A percentile compares a stretch with the other conserved stretches of the same genome.
Conservation (phyloP, 2,329 filamentous ascomycete genomes). For the Phialophora tarda region DNA sequence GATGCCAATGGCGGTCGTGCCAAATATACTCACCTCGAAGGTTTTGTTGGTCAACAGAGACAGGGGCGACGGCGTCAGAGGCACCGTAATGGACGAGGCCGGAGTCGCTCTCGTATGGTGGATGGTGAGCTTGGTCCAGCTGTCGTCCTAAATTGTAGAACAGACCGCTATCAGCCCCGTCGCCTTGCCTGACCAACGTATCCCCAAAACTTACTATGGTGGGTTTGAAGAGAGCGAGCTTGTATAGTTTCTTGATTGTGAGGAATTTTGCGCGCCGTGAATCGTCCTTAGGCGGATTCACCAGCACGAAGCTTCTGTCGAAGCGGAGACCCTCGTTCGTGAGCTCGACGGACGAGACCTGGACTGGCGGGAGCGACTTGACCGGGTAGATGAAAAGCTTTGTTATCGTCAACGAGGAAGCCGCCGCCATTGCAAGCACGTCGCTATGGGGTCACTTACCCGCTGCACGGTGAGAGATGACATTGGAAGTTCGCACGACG, state of each 20-base stretch:
- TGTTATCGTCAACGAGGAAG: conserved; percentile 1
- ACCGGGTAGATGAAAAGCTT: conserved; percentile 39
- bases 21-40: conserved; percentile 38
- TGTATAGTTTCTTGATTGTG: conserved; percentile 38
- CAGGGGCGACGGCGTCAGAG: conserved; percentile 36
- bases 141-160: conserved; percentile 27
- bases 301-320: conserved; percentile 37
- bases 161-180: background rate
- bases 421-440: conserved; percentile 1
- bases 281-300: conserved; percentile 35
- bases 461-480: conserved; percentile 31
- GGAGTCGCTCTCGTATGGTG: conserved; percentile 29
- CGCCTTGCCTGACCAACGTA: background rate
- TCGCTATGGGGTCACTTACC: conserved; percentile 22
- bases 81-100: conserved; percentile 33
- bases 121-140: conserved; percentile 39
- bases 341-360: conserved; percentile 37
- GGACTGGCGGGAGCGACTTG: conserved; percentile 37
- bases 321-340: conserved; percentile 39
- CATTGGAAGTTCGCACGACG: conserved; percentile 3
- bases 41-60: conserved; percentile 33
- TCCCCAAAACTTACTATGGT: conserved; percentile 23
- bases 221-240: conserved; percentile 36
- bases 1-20: conserved; percentile 38
- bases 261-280: conserved; percentile 35